Conservation (phyloP, 1,284 basidiomycete genomes). For the Pseudozyma sp. region DNA sequence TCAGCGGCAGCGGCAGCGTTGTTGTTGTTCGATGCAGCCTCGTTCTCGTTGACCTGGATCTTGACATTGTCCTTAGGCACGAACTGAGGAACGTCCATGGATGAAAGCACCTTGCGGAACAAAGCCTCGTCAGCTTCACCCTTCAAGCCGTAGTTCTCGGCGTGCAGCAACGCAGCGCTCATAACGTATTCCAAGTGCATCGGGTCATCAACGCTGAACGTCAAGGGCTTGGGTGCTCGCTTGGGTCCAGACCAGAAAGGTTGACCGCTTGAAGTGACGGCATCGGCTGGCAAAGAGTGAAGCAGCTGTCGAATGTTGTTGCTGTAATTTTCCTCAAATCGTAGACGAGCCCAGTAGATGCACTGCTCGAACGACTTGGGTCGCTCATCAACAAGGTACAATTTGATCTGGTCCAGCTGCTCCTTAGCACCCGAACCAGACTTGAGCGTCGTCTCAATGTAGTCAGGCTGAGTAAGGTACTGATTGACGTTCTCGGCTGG, state of each 20-base stretch:
- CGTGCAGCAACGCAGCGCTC: slow-evolving; percentile 94
- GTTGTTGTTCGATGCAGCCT: slow-evolving; percentile 78
- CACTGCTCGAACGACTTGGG: slow-evolving; percentile 97
- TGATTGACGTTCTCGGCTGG: slow-evolving; percentile 94
- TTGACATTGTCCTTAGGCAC: slow-evolving; percentile 90
- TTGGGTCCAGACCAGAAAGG: slow-evolving; percentile 86
- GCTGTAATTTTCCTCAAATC: slow-evolving; percentile 94
- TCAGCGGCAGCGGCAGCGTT: slow-evolving; percentile 18
- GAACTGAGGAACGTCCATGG: slow-evolving; percentile 92
- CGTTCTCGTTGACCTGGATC: slow-evolving; percentile 94
- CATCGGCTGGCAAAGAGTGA: slow-evolving; percentile 93
- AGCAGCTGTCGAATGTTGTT: slow-evolving; percentile 94
- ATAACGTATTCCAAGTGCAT: slow-evolving; percentile 91
- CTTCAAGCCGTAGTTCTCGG: slow-evolving; percentile 96
- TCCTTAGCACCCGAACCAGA: slow-evolving; percentile 70
- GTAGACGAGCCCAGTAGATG: slow-evolving; percentile 93
- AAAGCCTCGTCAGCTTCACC: slow-evolving; percentile 83
- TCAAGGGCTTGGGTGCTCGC: slow-evolving; percentile 92
- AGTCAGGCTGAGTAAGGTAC: slow-evolving; percentile 96
- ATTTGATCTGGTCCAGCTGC: slow-evolving; percentile 89
- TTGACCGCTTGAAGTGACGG: slow-evolving; percentile 86
- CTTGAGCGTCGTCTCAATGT: slow-evolving; percentile 89
- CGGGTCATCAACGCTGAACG: slow-evolving; percentile 80
- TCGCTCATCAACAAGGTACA: slow-evolving; percentile 89
- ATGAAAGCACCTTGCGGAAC: slow-evolving; percentile 86